Evolutionary conservation across 495 filamentous ascomycete species (phyloP), one percentile per base, ranked within the genome.

Genomic region (Penicillium paradoxum): DNA sequence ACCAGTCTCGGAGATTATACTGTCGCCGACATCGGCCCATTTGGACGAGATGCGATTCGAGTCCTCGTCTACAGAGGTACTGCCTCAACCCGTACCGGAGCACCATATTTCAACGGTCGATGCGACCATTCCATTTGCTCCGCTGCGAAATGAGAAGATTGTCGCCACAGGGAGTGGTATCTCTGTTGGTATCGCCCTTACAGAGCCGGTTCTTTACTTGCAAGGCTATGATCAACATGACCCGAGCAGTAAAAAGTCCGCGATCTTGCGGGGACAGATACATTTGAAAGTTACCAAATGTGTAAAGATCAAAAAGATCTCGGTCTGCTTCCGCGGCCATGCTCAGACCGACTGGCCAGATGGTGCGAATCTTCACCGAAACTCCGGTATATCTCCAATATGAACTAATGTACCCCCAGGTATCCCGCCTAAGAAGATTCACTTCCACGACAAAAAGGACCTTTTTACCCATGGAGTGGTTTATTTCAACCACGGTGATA

Each of bases 321-420:
- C 87, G 5, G 73, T 98, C 43, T 88, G 85, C 57, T 91, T 98
- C 59, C 79, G 83, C 25, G 93, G 92, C 15, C 86, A 85, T 64
- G 86, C 90, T 2, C 83, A 86, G 55, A 98, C 93, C 0, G 90
- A 96, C 64, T 98, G 93, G 93, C 93, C 95, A 18, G 93, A 98
- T 76, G 93, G 86, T 88, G 71, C 21, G 67, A 30, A 44, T 43
- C 15, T 15, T n/a, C 41, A 19, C 45, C 27, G 6, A 18, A 17
- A 2, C n/a, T 29, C n/a, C 3, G 17, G 19, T 9, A 37, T 33
- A 33, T 9, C 11, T 22, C 30, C 11, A 10, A 6, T 11, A 29
- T 39, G 2, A 27, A 41, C 56, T 65, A 24, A 69, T 27, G 3
- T 13, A 22, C 32, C 42, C 41, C 4, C 53, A 89, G 86, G 92